A percentile compares a stretch with the other conserved stretches of the same genome.
Conservation (phyloP, 345 rosid species). For the Cardamine resedifolia region DNA sequence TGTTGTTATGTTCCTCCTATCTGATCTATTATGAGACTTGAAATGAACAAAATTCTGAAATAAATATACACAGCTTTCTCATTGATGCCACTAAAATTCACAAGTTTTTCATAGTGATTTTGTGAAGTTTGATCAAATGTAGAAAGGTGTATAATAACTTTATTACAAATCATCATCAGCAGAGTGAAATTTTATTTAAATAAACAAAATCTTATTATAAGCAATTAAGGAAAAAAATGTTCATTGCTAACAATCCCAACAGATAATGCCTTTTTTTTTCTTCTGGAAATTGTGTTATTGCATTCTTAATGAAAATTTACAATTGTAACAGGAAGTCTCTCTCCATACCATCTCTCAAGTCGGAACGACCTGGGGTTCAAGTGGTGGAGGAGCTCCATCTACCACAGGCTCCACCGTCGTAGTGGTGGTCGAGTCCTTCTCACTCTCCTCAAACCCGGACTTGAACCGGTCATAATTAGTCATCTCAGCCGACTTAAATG, state of each 20-base stretch:
- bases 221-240: not conserved
- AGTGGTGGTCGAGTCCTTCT: conserved; percentile 26
- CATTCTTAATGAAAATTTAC: conserved; percentile 28
- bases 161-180: not conserved
- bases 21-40: not conserved
- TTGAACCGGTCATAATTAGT: conserved; percentile 79
- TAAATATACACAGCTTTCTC: not conserved
- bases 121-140: not conserved
- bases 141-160: not conserved
- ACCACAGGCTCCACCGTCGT: conserved; percentile 37
- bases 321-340: conserved; percentile 19
- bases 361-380: conserved; percentile 72
- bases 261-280: not conserved
- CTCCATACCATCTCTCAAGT: conserved; percentile 34
- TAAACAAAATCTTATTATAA: not conserved
- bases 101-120: not conserved
- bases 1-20: not conserved
- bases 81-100: not conserved
- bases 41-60: not conserved
- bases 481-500: conserved; percentile 62
- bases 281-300: not conserved
- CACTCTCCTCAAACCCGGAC: conserved; percentile 57
- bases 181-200: not conserved
- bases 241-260: conserved; percentile 27
- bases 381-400: conserved; percentile 54